Evolutionary conservation across 2,329 filamentous ascomycete genomes (phyloP).

Genomic region (Colletotrichum ledebouriae): DNA sequence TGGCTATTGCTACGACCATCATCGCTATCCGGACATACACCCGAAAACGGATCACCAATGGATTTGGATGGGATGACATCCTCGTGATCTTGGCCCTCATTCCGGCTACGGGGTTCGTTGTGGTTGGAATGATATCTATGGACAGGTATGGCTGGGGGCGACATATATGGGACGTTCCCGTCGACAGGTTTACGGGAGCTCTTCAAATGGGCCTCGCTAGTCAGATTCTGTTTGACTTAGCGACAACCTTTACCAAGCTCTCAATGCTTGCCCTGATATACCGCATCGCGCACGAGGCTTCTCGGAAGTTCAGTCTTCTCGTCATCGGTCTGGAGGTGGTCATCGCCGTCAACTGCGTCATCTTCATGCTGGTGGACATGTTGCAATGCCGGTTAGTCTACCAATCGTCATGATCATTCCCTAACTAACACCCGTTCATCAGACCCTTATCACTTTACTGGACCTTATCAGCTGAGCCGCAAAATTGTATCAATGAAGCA

Average conservation of each 20-base stretch:
- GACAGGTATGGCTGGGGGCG: constrained; percentile 49
- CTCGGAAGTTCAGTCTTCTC: constrained; percentile 48
- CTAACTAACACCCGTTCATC: constrained; percentile 43
- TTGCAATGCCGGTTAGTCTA: constrained; percentile 56
- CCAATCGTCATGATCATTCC: not conserved
- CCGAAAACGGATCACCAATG: constrained; percentile 51
- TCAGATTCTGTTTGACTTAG: constrained; percentile 53
- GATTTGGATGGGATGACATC: constrained; percentile 54
- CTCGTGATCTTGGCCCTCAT: constrained; percentile 55
- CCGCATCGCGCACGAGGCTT: constrained; percentile 51
- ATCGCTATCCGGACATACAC: constrained; percentile 54
- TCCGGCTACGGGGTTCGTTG: constrained; percentile 50
- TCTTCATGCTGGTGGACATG: constrained; percentile 54
- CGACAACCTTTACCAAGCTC: constrained; percentile 56
- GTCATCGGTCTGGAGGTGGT: constrained; percentile 49
- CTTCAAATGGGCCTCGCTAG: constrained; percentile 51
- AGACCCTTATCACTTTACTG: constrained; percentile 57
- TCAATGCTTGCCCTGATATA: constrained; percentile 57
- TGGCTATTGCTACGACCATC: constrained; percentile 48
- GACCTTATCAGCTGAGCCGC: constrained; percentile 50
- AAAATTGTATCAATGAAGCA: constrained; percentile 63
- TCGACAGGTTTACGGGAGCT: constrained; percentile 43
- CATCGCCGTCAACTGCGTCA: constrained; percentile 49
- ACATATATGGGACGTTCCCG: constrained; percentile 53
- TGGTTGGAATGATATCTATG: constrained; percentile 48